phyloP scores from a whole-genome alignment of 352 stramenopile species.

The Pythium rhizo-oryzae region DNA sequence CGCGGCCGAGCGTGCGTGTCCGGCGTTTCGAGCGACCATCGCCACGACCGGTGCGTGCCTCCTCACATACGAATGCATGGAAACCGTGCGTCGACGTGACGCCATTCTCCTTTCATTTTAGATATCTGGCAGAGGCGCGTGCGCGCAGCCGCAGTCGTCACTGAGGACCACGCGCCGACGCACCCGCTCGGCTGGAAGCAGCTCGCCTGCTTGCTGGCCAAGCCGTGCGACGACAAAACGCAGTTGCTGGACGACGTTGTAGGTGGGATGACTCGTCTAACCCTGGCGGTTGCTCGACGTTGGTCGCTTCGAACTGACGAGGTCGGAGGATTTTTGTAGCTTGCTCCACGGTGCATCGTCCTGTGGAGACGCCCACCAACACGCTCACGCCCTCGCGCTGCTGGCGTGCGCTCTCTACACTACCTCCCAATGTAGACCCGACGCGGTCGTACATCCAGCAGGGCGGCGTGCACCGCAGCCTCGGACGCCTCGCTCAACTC shows the following conservation, averaged over 20 bases:
- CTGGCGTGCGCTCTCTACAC: not conserved
- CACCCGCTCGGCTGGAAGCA: not conserved
- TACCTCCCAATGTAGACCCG: not conserved
- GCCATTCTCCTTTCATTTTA: not conserved
- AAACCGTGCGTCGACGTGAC: too few species aligned
- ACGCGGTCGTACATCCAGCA: not conserved
- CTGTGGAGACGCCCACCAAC: not conserved
- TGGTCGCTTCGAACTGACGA: too few species aligned
- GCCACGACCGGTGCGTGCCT: not conserved
- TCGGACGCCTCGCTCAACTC: slow-evolving; percentile 32
- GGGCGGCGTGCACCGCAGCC: not conserved
- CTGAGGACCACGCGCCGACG: not conserved
- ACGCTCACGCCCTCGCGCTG: slow-evolving; percentile 4
- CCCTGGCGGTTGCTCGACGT: too few species aligned
- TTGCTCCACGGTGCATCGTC: slow-evolving; percentile 1
- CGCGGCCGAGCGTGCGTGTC: not conserved
- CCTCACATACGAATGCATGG: too few species aligned
- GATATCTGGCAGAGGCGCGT: slow-evolving; percentile 1
- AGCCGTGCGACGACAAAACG: not conserved
- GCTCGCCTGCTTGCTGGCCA: slow-evolving; percentile 4
- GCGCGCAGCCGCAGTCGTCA: not conserved
- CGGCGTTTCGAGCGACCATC: not conserved
- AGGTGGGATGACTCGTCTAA: too few species aligned
- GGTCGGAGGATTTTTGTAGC: not conserved
- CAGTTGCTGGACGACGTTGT: not conserved